Evolutionary conservation across 306 rosid genomes (phyloP), one percentile per base, ranked within the genome.

Genomic region (Glycyrrhiza uralensis): DNA sequence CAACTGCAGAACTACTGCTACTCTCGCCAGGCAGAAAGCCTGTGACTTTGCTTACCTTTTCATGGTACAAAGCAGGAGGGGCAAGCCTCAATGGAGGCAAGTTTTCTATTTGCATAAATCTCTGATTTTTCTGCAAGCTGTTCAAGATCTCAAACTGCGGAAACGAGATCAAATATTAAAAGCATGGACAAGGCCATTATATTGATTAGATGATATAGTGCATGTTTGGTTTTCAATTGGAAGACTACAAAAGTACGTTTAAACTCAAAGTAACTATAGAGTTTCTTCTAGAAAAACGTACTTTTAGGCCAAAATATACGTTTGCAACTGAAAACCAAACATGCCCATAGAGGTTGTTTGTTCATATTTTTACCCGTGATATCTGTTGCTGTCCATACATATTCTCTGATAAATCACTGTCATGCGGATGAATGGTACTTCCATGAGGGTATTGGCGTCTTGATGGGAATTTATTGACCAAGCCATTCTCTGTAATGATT

Each of bases 91-190:
- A 56, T 41, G 75, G 99, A 77, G 96, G 92, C 79, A 89, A 67
- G 83, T 76, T 88, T 69, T 94, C 99, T 56, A 91, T 73, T 83
- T 89, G 96, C n/a, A 85, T 86, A 62, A 89, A 81, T 66, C 90
- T 87, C 70, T 83, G 87, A 44, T 89, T 83, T 52, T 80, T 88
- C 79, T 85, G 89, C 81, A 94, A 80, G 80, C 85, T 86, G 66
- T 76, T 79, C 93, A 94, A 80, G 52, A 94, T 89, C 88, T 91
- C 97, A 85, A 89, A 94, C 99, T 91, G 95, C 92, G 87, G 47
- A 60, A 77, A 47, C 63, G 78, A 77, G 19, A 62, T 78, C 44
- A 83, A n/a, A 64, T 17, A 70, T 63, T 30, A 67, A 47, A 69
- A 74, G 11, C 42, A 49, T 5, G 80, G 19, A 57, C 35, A 56